Evolutionary conservation across 2,329 filamentous ascomycete genomes (phyloP).

Genomic region (Penicillium sp.): DNA sequence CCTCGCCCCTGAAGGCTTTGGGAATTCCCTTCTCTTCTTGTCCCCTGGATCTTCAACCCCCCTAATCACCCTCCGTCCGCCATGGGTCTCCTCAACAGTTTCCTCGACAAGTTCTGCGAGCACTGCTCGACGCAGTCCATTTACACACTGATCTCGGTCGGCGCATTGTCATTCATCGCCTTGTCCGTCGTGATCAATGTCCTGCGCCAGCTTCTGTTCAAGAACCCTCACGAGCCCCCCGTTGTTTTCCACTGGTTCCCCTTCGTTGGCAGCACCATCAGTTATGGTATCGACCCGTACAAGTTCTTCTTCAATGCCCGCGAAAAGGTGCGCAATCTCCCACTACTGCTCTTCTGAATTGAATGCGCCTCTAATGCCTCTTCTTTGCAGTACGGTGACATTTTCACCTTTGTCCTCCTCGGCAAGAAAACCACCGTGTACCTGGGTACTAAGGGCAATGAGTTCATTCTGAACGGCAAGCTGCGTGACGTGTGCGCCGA

Average conservation of each 20-base stretch:
- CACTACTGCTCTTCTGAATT: neutral
- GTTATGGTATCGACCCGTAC: slow-evolving; percentile 86
- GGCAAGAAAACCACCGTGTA: slow-evolving; percentile 90
- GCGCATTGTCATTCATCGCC: slow-evolving; percentile 56
- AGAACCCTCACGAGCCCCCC: slow-evolving; percentile 78
- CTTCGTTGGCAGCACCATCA: slow-evolving; percentile 86
- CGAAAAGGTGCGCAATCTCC: slow-evolving; percentile 67
- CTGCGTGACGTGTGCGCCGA: slow-evolving; percentile 88
- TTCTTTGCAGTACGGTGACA: slow-evolving; percentile 74
- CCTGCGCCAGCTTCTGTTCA: slow-evolving; percentile 76
- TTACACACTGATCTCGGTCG: slow-evolving; percentile 54
- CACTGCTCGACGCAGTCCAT: slow-evolving; percentile 55
- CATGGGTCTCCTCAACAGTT: slow-evolving; percentile 60
- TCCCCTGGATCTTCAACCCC: slow-evolving; percentile 9
- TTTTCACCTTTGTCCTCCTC: slow-evolving; percentile 87
- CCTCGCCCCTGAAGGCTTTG: slow-evolving; percentile 8
- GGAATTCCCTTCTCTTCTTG: slow-evolving; percentile 10
- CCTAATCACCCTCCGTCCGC: slow-evolving; percentile 21
- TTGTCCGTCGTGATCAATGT: slow-evolving; percentile 77
- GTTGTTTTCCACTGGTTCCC: slow-evolving; percentile 70
- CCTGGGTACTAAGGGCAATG: slow-evolving; percentile 80
- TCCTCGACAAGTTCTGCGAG: slow-evolving; percentile 53
- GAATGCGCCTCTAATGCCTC: slow-evolving; percentile 7
- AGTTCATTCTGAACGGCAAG: slow-evolving; percentile 91
- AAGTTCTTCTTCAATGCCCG: slow-evolving; percentile 69